Evolutionary conservation across 2,329 filamentous ascomycete species (phyloP).

Genomic region (Talaromyces verruculosus): DNA sequence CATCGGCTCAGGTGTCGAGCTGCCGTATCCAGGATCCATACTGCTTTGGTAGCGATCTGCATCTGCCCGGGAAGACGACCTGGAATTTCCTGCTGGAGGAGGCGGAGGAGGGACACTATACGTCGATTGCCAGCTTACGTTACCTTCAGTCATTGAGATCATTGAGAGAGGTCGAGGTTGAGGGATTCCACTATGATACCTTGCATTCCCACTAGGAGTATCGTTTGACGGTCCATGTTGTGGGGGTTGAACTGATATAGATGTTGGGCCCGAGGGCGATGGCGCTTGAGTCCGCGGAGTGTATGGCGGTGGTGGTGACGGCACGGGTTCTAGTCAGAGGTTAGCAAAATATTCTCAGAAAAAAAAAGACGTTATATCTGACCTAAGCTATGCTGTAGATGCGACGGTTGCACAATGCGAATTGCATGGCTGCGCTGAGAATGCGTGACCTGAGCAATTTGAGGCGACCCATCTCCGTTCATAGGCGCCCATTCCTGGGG

Average conservation of each 20-base stretch:
- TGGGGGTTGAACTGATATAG: constrained; percentile 26
- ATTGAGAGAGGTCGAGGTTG: constrained; percentile 37
- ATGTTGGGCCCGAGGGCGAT: constrained; percentile 21
- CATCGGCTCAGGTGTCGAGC: constrained; percentile 8
- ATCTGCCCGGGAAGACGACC: constrained; percentile 37
- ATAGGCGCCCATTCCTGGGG: constrained; percentile 51
- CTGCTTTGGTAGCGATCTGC: constrained; percentile 28
- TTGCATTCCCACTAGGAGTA: constrained; percentile 16
- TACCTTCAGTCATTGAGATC: constrained; percentile 30
- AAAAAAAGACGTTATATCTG: constrained; percentile 14
- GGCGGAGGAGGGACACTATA: constrained; percentile 37
- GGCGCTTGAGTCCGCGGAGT: constrained; percentile 36
- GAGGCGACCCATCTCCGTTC: constrained; percentile 30
- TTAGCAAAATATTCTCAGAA: no score
- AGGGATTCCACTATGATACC: constrained; percentile 15
- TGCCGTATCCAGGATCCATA: constrained; percentile 19
- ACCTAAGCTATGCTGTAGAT: constrained; percentile 35
- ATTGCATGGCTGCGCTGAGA: constrained; percentile 32
- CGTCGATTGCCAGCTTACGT: constrained; percentile 30
- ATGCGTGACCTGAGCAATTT: constrained; percentile 31
- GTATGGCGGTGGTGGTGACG: constrained; percentile 42
- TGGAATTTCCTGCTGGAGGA: constrained; percentile 32
- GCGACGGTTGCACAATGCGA: constrained; percentile 30
- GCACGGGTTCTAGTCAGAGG: constrained; percentile 28
- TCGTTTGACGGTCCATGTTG: constrained; percentile 21